Conservation (phyloP, 208 protist species). For the Crithidia expoeki region DNA sequence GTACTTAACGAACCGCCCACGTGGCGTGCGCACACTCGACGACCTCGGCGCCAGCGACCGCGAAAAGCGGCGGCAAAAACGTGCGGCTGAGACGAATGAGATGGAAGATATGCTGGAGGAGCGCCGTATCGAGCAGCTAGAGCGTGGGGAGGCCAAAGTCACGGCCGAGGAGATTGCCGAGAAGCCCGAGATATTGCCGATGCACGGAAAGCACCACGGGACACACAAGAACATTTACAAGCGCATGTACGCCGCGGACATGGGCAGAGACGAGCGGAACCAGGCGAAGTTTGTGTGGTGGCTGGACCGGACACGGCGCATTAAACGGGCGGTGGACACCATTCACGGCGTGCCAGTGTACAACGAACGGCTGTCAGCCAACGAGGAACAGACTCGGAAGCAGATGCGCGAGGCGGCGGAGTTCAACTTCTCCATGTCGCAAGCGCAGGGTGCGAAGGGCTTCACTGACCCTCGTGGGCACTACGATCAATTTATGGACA, state of each 20-base stretch:
- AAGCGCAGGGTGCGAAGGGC: conserved; percentile 77
- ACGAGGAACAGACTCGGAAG: conserved; percentile 80
- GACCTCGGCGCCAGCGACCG: conserved; percentile 76
- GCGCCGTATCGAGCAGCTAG: conserved; percentile 74
- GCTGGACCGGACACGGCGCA: conserved; percentile 75
- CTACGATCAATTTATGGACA: conserved; percentile 72
- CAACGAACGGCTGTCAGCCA: conserved; percentile 82
- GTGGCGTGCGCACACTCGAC: conserved; percentile 77
- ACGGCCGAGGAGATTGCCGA: conserved; percentile 57
- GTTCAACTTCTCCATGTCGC: conserved; percentile 77
- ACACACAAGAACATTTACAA: conserved; percentile 54
- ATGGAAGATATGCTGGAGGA: conserved; percentile 83
- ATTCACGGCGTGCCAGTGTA: conserved; percentile 87
- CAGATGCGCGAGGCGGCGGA: conserved; percentile 87
- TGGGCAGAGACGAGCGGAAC: conserved; percentile 66
- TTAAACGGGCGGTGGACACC: conserved; percentile 79
- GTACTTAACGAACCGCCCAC: conserved; percentile 76
- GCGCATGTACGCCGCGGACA: conserved; percentile 75
- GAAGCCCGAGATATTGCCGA: conserved; percentile 54
- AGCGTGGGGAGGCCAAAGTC: conserved; percentile 57
- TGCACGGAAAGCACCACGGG: conserved; percentile 44
- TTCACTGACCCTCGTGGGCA: conserved; percentile 85
- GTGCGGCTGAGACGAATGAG: conserved; percentile 50
- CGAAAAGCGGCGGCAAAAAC: conserved; percentile 55
- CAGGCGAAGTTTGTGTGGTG: conserved; percentile 82